Base-by-base conservation (phyloP, 768 basidiomycete genomes). In the Tricholoma matsutake region DNA sequence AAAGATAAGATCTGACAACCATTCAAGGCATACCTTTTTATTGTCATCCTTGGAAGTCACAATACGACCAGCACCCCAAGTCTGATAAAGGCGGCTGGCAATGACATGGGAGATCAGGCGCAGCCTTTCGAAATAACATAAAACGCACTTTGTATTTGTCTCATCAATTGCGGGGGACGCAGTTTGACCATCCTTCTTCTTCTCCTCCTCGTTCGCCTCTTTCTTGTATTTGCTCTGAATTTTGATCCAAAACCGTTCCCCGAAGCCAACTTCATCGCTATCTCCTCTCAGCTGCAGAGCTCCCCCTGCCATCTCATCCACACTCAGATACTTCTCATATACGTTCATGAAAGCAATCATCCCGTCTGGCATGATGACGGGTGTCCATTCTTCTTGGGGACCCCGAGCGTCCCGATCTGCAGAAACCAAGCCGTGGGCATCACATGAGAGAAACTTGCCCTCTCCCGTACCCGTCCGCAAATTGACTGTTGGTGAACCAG, bases 371-470 rank as follows among this genome's bases (percentile, higher is more conserved):
- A 92, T 73, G 59, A 94, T 77, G 25, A 93, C 83, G 14, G 94
- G 89, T 3, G 89, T 91, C 92, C 94, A 97, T 73, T 96, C 94
- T 73, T 97, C 94, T 73, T 96, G 92, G 4, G 92, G 90, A 1
- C 94, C 95, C 32, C 94, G 83, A 28, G 94, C 94, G 68, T 97
- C 94, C 51, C 91, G 80, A 69, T 92, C 89, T 47, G 91, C 88
- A 64, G 88, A 85, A 13, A 96, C 88, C 18, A 94, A 78, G 6
- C 94, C 94, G 67, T 92, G 86, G 62, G 87, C 81, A 76, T 96
- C 92, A 74, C 89, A 92, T 7, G 91, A 93, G 52, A 97, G 76
- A 72, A 95, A 97, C 74, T 94, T 94, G 9, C 92, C 92, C 71
- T 91, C 91, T 22, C 91, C 91, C n/a, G 85, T 85, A 1, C 91